Evolutionary conservation across 139 green algal species (phyloP), one percentile per base, ranked within the genome.

Genomic region (Picochlorum costavermella): DNA sequence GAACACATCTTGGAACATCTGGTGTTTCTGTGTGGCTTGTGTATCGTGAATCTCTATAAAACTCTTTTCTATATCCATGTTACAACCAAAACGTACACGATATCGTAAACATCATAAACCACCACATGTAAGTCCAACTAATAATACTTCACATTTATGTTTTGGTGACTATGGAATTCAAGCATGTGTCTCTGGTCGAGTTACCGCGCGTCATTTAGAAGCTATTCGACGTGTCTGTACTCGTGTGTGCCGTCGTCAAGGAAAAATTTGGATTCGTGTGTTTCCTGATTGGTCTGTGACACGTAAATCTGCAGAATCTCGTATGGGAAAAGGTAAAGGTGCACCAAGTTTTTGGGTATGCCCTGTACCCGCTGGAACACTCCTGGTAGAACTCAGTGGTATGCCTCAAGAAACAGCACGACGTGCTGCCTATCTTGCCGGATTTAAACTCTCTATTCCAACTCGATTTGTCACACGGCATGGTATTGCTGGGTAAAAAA

Each of bases 311-410:
- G 73, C 63, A 50, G 75, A 84, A 72, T 67, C 80, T 33, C 64
- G 79, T 72, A 85, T 85, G 79, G 79, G 79, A 14, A 85, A 83
- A 73, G 79, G 76, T 59, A 85, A 85, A 79, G 79, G 79, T 36
- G 56, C 60, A 62, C 73, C 75, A 28, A 73, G 49, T 68, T 69
- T 69, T 72, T 85, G 79, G 79, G 56, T 75, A 71, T 70, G 62
- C 65, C 46, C 56, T 29, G 56, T 84, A 55, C 72, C 74, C 71
- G 56, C 69, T 49, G 79, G 79, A 30, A 72, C 81, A 69, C 71
- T 85, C 69, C 51, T 84, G 50, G 84, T 82, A 76, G 76, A 85
- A 75, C 81, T 85, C 62, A 69, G 75, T 70, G 79, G 79, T 50
- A 67, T 83, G n/a, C 57, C 64, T 57, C 50, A 46, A 40, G 46